Evolutionary conservation across 768 basidiomycete genomes (phyloP).

Genomic region (Boletellus ananiceps): DNA sequence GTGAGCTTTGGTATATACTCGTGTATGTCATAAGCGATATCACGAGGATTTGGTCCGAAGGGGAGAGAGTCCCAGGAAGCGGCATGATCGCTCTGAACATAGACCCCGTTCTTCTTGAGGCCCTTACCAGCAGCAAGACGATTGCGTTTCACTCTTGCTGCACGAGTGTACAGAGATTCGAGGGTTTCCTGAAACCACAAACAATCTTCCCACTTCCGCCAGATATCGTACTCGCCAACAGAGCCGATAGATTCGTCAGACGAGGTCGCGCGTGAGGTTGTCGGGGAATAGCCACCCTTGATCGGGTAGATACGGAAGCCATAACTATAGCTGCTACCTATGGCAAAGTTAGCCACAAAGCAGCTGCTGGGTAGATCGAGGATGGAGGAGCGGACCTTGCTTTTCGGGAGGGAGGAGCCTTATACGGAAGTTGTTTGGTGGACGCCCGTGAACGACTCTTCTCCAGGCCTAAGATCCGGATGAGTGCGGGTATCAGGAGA

Average conservation of each 20-base stretch:
- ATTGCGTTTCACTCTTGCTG: slow-evolving; percentile 62
- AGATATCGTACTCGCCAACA: slow-evolving; percentile 60
- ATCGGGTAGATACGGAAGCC: slow-evolving; percentile 58
- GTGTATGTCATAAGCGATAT: slow-evolving; percentile 68
- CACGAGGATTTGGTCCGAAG: slow-evolving; percentile 74
- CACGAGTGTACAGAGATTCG: slow-evolving; percentile 57
- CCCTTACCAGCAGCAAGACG: slow-evolving; percentile 71
- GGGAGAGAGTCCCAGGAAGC: slow-evolving; percentile 85
- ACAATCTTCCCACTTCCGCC: slow-evolving; percentile 82
- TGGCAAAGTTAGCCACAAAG: not conserved
- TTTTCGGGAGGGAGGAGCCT: slow-evolving; percentile 57
- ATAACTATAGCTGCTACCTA: slow-evolving; percentile 53
- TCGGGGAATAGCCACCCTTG: slow-evolving; percentile 30
- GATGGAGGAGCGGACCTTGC: slow-evolving; percentile 39
- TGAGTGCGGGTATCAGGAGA: not conserved
- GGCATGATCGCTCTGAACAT: slow-evolving; percentile 66
- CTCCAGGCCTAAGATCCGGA: slow-evolving; percentile 47
- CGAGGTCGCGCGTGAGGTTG: slow-evolving; percentile 13
- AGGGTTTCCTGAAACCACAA: slow-evolving; percentile 68
- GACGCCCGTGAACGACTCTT: slow-evolving; percentile 52
- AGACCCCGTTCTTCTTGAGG: slow-evolving; percentile 64
- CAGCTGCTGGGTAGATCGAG: not conserved
- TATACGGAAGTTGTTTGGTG: slow-evolving; percentile 58
- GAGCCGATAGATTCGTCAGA: slow-evolving; percentile 37
- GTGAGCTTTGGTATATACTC: slow-evolving; percentile 59